Percentiles rank a stretch among this genome's conserved stretches.
Conservation (phyloP, 371 early-diverging fungal genomes). For the Cokeromyces recurvatus region DNA sequence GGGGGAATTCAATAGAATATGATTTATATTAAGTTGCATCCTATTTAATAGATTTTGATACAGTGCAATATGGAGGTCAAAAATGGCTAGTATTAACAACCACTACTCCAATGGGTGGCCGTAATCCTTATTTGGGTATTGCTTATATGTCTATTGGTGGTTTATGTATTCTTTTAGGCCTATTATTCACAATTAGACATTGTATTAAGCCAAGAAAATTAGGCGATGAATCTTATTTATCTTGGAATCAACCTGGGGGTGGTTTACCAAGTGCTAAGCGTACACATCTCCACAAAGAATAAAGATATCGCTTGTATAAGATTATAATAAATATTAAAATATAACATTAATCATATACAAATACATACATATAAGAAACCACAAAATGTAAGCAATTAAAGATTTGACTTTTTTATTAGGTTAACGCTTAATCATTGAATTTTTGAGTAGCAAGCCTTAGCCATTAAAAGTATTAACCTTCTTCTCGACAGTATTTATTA, state of each 20-base stretch:
- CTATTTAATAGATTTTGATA: slow-evolving; percentile 69
- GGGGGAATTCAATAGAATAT: background rate
- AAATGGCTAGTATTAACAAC: slow-evolving; percentile 93
- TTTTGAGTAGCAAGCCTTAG: too few relatives aligned
- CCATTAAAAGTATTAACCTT: too few relatives aligned
- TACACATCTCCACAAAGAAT: slow-evolving; percentile 16
- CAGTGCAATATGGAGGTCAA: slow-evolving; percentile 79
- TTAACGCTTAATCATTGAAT: too few relatives aligned
- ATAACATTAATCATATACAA: too few relatives aligned
- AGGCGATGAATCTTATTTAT: slow-evolving; percentile 37
- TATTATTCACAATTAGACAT: slow-evolving; percentile 80
- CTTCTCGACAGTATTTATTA: too few relatives aligned
- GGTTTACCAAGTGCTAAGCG: slow-evolving; percentile 27
- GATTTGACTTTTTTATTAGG: too few relatives aligned
- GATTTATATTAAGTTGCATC: background rate
- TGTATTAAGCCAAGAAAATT: slow-evolving; percentile 74
- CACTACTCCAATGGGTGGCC: slow-evolving; percentile 88
- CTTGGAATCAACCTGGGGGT: slow-evolving; percentile 39
- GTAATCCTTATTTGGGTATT: slow-evolving; percentile 91
- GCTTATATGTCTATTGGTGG: slow-evolving; percentile 90
- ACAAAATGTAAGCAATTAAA: background rate
- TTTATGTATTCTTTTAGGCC: slow-evolving; percentile 79
- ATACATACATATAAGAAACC: too few relatives aligned
- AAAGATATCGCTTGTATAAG: background rate
- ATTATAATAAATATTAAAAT: too few relatives aligned